A percentile compares a stretch with the other conserved stretches of the same genome.
These are phyloP conservation scores for Ogataea zsoltii DNA, from an alignment of 805 yeast species.

Conservation along the genomic window DNA sequence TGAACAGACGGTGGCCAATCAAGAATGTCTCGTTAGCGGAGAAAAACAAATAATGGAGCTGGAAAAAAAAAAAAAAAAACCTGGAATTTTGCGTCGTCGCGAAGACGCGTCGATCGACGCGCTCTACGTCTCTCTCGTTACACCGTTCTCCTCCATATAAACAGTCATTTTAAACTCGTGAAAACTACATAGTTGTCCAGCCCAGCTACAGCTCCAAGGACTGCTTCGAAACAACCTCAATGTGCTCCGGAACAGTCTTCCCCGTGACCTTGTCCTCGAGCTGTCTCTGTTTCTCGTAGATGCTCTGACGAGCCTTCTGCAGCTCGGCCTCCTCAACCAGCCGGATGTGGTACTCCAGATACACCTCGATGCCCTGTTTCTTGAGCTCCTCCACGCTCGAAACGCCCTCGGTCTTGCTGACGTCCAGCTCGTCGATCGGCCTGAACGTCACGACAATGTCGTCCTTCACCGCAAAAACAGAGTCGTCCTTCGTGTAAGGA, in stretches of 20 bases:
- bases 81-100: neutral
- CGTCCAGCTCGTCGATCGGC: constrained; percentile 23
- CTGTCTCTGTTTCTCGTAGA: constrained; percentile 11
- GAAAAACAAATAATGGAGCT: too few relatives aligned
- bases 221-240: neutral
- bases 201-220: too few relatives aligned
- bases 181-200: neutral
- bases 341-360: constrained; percentile 23
- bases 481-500: constrained; percentile 34
- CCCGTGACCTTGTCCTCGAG: constrained; percentile 2
- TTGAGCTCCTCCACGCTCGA: constrained; percentile 17
- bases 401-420: constrained; percentile 10
- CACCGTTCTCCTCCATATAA: too few relatives aligned
- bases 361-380: constrained; percentile 19
- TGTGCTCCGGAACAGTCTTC: constrained; percentile 1
- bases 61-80: neutral
- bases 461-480: constrained; percentile 39
- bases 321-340: constrained; percentile 24
- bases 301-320: constrained; percentile 20
- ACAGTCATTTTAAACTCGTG: too few relatives aligned
- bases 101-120: neutral
- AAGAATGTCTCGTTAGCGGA: too few relatives aligned
- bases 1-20: too few relatives aligned
- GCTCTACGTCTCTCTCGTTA: too few relatives aligned
- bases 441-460: constrained; percentile 30